Conservation (phyloP, 176 grass and related monocot genomes). For the Chrysopogon serrulatus region DNA sequence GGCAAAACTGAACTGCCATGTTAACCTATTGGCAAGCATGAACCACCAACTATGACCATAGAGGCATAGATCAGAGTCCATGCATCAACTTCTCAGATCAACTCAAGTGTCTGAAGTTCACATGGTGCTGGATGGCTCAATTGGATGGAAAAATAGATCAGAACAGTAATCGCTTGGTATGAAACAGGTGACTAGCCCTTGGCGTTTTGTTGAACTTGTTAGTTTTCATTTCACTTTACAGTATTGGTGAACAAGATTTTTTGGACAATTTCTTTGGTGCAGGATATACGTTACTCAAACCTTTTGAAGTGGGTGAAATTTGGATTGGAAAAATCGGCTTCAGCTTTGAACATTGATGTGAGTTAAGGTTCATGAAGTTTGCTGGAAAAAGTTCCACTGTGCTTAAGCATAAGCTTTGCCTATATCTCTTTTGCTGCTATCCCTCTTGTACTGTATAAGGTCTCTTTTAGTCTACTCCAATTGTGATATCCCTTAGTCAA, state of each 20-base stretch:
- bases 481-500: neutral
- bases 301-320: neutral
- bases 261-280: slow-evolving; percentile 27
- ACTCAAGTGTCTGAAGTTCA: neutral
- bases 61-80: slow-evolving; percentile 12
- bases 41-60: neutral
- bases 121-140: slow-evolving; percentile 7
- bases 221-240: neutral
- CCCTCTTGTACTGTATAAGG: neutral
- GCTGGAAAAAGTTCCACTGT: neutral
- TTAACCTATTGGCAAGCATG: slow-evolving; percentile 17
- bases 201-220: neutral
- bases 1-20: slow-evolving; percentile 3
- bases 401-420: slow-evolving; percentile 1
- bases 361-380: slow-evolving; percentile 16
- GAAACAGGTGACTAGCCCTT: neutral
- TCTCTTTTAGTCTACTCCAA: neutral
- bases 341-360: slow-evolving; percentile 5
- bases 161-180: slow-evolving; percentile 7
- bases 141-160: slow-evolving; percentile 16
- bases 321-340: slow-evolving; percentile 14
- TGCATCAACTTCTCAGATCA: neutral
- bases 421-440: neutral
- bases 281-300: neutral
- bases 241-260: neutral